Evolutionary conservation across 164 flowering plant genomes (phyloP).

Genomic region (Annona squamosa): DNA sequence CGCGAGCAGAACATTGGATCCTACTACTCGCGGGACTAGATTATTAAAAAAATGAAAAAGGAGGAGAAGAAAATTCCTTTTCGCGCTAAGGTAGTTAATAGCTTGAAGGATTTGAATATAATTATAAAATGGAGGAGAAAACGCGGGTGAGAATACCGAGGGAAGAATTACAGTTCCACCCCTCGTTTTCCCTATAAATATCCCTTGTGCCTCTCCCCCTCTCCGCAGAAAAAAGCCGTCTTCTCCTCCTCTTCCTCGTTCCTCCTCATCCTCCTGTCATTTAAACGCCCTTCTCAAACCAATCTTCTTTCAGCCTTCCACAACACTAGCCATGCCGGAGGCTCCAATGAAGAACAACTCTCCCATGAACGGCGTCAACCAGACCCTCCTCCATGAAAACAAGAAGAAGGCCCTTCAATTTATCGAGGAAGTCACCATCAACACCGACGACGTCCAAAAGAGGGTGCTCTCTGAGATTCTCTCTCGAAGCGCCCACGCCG

Average conservation of each 20-base stretch:
- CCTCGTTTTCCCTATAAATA: conserved; percentile 30
- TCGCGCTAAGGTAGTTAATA: background rate
- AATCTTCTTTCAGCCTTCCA: background rate
- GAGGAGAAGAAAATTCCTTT: background rate
- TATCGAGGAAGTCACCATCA: conserved; percentile 70
- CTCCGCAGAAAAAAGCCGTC: conserved; percentile 9
- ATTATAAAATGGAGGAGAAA: background rate
- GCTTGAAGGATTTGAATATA: background rate
- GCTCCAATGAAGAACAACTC: conserved; percentile 29
- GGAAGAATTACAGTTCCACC: conserved; percentile 14
- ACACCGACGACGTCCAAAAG: conserved; percentile 57
- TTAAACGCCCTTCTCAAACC: background rate
- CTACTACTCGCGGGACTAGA: background rate
- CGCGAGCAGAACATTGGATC: background rate
- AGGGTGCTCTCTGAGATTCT: conserved; percentile 64
- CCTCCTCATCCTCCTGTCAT: conserved; percentile 5
- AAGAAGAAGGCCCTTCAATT: conserved; percentile 56
- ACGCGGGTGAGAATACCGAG: background rate
- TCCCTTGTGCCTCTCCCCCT: conserved; percentile 17
- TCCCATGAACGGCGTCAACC: background rate
- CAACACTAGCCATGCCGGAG: conserved; percentile 59
- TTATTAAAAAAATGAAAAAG: too few species aligned
- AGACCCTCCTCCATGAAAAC: conserved; percentile 22
- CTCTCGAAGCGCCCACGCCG: conserved; percentile 57
- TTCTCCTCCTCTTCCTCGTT: conserved; percentile 1